Evolutionary conservation across 202 grass and related monocot genomes (phyloP).

Genomic region (Cymbopogon flexuosus): DNA sequence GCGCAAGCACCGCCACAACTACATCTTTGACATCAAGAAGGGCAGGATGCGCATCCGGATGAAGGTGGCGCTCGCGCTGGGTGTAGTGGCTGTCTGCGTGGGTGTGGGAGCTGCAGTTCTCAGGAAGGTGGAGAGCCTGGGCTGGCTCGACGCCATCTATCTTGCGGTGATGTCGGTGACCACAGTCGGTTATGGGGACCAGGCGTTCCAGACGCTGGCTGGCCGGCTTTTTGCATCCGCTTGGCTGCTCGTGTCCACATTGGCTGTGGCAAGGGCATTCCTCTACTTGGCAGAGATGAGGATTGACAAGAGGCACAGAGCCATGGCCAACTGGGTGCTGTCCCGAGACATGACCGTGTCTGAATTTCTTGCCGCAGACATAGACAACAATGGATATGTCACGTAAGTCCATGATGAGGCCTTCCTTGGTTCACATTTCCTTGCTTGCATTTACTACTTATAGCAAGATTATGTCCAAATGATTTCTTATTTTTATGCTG

Average conservation of each 20-base stretch:
- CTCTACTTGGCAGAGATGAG: constrained; percentile 90
- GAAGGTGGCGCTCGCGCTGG: constrained; percentile 67
- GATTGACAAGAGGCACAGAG: constrained; percentile 87
- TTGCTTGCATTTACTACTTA: constrained; percentile 7
- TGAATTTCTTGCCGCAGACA: constrained; percentile 82
- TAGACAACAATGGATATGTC: constrained; percentile 84
- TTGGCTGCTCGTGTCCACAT: constrained; percentile 82
- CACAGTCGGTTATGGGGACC: constrained; percentile 85
- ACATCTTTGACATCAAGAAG: constrained; percentile 89
- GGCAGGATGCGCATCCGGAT: constrained; percentile 88
- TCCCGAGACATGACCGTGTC: constrained; percentile 79
- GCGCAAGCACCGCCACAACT: constrained; percentile 57
- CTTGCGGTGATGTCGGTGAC: constrained; percentile 90
- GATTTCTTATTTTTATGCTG: neutral
- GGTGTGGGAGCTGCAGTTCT: constrained; percentile 63
- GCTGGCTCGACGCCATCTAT: constrained; percentile 69
- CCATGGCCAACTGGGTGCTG: constrained; percentile 85
- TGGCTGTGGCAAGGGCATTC: constrained; percentile 76
- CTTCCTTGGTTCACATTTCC: neutral
- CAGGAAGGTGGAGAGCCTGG: constrained; percentile 59
- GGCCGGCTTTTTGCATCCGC: constrained; percentile 72
- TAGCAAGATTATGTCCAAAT: neutral
- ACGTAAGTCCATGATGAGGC: constrained; percentile 49
- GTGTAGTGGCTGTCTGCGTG: constrained; percentile 62
- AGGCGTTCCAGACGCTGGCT: constrained; percentile 54